Percentiles rank a stretch among this genome's conserved stretches.
Conservation (phyloP, 176 grass and related monocot species). For the Alopecurus myosuroides region DNA sequence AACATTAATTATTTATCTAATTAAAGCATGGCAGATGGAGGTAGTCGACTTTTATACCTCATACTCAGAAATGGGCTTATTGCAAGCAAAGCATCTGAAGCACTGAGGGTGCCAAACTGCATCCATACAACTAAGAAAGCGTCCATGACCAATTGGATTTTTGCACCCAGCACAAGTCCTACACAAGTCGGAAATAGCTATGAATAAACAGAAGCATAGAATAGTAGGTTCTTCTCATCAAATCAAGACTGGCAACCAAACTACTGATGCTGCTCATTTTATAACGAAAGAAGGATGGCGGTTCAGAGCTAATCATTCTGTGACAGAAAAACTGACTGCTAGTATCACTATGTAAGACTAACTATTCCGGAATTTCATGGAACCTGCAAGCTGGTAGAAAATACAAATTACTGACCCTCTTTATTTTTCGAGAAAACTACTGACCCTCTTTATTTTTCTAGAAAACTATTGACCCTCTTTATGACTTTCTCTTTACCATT, state of each 20-base stretch:
- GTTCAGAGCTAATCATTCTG: background rate
- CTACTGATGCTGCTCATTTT: background rate
- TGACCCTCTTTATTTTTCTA: slow-evolving; percentile 4
- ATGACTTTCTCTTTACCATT: background rate
- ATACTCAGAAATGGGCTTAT: slow-evolving; percentile 80
- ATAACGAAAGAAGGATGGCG: background rate
- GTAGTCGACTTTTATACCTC: slow-evolving; percentile 55
- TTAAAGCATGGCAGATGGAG: background rate
- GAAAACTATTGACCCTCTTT: background rate
- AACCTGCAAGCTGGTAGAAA: background rate
- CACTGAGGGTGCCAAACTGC: slow-evolving; percentile 91
- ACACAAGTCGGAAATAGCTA: slow-evolving; percentile 13
- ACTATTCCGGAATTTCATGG: background rate
- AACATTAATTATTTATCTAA: slow-evolving; percentile 15
- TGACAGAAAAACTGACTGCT: background rate
- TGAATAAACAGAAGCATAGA: slow-evolving; percentile 14
- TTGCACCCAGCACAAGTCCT: slow-evolving; percentile 90
- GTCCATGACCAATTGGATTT: slow-evolving; percentile 57
- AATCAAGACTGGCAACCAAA: slow-evolving; percentile 15
- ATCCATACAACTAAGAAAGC: slow-evolving; percentile 76
- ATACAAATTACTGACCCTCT: background rate
- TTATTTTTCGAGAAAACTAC: no score
- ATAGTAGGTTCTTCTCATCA: background rate
- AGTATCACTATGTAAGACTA: background rate
- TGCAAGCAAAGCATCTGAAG: slow-evolving; percentile 80